phyloP scores from a whole-genome alignment of 2,329 filamentous ascomycete genomes.

The Ambrosiella beaveri region DNA sequence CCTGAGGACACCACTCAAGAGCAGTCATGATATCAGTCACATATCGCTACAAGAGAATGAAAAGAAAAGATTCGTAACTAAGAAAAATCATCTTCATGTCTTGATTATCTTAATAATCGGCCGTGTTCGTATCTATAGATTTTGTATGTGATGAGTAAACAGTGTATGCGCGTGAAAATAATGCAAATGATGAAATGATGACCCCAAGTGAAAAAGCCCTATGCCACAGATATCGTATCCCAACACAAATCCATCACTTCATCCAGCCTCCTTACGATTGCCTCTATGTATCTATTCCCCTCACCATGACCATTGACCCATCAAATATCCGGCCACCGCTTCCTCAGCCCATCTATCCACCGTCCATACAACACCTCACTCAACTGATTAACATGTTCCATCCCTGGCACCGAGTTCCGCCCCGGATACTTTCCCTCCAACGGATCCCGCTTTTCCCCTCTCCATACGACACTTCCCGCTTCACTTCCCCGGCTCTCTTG shows the following conservation, averaged over 20 bases:
- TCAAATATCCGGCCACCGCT: conserved; percentile 42
- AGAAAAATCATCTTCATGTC: neutral
- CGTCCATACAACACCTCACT: conserved; percentile 80
- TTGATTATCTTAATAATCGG: neutral
- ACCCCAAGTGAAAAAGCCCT: neutral
- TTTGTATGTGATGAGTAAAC: neutral
- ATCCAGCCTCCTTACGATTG: no score
- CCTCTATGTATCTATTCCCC: no score
- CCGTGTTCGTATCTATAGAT: neutral
- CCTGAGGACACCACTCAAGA: neutral
- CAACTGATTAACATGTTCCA: conserved; percentile 83
- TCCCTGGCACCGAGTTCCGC: conserved; percentile 43
- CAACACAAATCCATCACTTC: neutral
- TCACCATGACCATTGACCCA: neutral
- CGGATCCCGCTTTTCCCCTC: conserved; percentile 19
- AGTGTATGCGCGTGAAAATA: neutral
- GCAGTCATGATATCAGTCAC: neutral
- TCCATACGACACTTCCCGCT: conserved; percentile 17
- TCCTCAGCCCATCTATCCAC: conserved; percentile 71
- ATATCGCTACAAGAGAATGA: no score
- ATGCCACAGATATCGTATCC: neutral
- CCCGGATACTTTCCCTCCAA: conserved; percentile 38
- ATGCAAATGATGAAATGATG: neutral
- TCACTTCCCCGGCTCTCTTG: conserved; percentile 30
- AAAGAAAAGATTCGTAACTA: no score